Conservation (phyloP, 352 stramenopile genomes). For the Lagenidium sp. region DNA sequence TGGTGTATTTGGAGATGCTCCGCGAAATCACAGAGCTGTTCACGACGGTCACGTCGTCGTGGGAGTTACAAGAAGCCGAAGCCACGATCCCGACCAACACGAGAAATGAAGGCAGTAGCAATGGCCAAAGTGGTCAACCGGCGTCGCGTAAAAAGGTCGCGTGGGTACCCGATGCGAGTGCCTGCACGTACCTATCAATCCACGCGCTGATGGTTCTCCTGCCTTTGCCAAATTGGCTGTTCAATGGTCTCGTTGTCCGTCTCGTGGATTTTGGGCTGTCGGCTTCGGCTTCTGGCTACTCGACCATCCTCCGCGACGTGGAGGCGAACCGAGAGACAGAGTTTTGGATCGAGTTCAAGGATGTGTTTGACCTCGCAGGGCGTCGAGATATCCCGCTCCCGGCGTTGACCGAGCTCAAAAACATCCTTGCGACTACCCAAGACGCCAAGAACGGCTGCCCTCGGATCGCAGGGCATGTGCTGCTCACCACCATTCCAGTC, state of each 20-base stretch:
- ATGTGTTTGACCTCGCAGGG: constrained; percentile 65
- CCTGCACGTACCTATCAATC: constrained; percentile 48
- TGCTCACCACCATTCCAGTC: constrained; percentile 41
- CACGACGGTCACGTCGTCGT: constrained; percentile 27
- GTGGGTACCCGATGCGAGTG: constrained; percentile 48
- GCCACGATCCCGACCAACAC: constrained; percentile 11
- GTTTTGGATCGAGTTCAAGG: constrained; percentile 59
- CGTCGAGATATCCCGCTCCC: constrained; percentile 30
- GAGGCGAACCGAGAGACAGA: constrained; percentile 29
- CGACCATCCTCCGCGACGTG: constrained; percentile 50
- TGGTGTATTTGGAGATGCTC: constrained; percentile 60
- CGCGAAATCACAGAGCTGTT: constrained; percentile 62
- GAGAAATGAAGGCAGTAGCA: neutral
- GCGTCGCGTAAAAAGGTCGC: constrained; percentile 4
- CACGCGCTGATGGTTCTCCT: constrained; percentile 61
- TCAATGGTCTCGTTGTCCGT: constrained; percentile 35
- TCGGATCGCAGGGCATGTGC: constrained; percentile 27
- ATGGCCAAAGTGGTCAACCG: neutral
- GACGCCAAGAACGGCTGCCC: constrained; percentile 6
- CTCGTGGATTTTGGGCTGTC: constrained; percentile 57
- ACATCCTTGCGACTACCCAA: constrained; percentile 22
- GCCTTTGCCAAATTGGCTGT: constrained; percentile 63
- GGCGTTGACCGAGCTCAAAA: constrained; percentile 36
- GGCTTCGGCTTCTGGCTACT: constrained; percentile 16
- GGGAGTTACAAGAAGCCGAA: too few species aligned